A percentile compares a stretch with the other conserved stretches of the same genome.
Evolutionary conservation across 768 basidiomycete genomes (phyloP).

Genomic region (Tulasnella sp.): DNA sequence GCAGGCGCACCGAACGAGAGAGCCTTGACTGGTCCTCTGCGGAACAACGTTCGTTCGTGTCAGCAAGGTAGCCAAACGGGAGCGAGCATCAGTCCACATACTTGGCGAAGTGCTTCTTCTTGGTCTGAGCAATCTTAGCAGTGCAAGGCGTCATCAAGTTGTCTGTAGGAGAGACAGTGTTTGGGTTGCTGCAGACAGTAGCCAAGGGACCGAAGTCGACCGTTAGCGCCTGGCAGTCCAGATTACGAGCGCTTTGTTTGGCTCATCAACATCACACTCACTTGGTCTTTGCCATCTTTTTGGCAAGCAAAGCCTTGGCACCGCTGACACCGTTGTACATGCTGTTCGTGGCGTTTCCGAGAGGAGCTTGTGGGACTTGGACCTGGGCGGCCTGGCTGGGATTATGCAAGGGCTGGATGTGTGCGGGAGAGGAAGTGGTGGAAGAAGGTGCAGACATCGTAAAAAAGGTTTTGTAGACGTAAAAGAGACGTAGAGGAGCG

Average conservation of each 20-base stretch:
- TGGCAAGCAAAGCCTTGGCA: slow-evolving; percentile 79
- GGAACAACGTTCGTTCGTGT: background rate
- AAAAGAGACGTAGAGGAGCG: slow-evolving; percentile 13
- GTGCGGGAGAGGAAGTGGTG: slow-evolving; percentile 20
- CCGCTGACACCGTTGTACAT: slow-evolving; percentile 52
- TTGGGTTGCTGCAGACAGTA: slow-evolving; percentile 61
- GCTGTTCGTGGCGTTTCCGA: slow-evolving; percentile 60
- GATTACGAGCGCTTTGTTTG: slow-evolving; percentile 17
- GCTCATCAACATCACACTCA: slow-evolving; percentile 42
- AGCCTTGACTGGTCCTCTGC: slow-evolving; percentile 22
- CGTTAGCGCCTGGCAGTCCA: slow-evolving; percentile 24
- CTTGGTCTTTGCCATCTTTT: slow-evolving; percentile 88
- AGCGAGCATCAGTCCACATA: slow-evolving; percentile 40
- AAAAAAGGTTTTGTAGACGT: background rate
- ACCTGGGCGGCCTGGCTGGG: slow-evolving; percentile 75
- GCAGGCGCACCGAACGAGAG: slow-evolving; percentile 23
- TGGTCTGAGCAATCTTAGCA: slow-evolving; percentile 84
- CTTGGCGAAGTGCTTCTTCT: slow-evolving; percentile 93
- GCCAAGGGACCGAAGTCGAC: background rate
- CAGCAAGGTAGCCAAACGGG: background rate
- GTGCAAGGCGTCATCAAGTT: slow-evolving; percentile 91
- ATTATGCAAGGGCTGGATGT: slow-evolving; percentile 79
- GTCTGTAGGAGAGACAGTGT: slow-evolving; percentile 89
- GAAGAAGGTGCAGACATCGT: slow-evolving; percentile 17
- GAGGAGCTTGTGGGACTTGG: slow-evolving; percentile 72